Evolutionary conservation across 352 stramenopile species (phyloP).

Genomic region (Phytopythium litorale): DNA sequence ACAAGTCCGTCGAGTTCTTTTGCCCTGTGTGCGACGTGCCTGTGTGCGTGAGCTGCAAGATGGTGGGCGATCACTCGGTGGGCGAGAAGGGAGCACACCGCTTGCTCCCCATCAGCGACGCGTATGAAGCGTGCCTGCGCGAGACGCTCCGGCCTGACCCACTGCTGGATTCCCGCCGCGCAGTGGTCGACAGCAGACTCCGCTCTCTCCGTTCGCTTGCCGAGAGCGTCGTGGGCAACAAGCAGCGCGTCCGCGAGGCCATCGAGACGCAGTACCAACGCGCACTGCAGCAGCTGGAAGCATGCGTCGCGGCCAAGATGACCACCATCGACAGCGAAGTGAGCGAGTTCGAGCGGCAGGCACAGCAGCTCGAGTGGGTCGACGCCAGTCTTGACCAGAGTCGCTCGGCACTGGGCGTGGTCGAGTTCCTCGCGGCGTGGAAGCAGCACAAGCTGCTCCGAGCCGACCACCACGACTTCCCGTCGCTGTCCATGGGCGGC

Average conservation of each 20-base stretch:
- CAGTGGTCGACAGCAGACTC: constrained; percentile 57
- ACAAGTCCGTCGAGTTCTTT: constrained; percentile 76
- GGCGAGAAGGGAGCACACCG: constrained; percentile 75
- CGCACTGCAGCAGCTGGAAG: constrained; percentile 39
- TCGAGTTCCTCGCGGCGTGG: constrained; percentile 69
- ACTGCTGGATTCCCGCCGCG: constrained; percentile 60
- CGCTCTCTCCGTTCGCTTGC: constrained; percentile 26
- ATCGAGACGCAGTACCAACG: constrained; percentile 52
- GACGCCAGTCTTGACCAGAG: constrained; percentile 55
- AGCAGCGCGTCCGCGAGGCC: constrained; percentile 33
- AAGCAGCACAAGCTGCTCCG: constrained; percentile 65
- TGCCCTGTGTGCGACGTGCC: constrained; percentile 54
- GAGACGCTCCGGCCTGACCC: constrained; percentile 64
- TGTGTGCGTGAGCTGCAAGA: constrained; percentile 80
- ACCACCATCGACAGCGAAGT: constrained; percentile 47
- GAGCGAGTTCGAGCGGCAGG: constrained; percentile 57
- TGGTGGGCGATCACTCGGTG: constrained; percentile 73
- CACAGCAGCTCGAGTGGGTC: constrained; percentile 73
- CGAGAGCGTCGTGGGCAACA: constrained; percentile 32
- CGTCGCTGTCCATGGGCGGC: constrained; percentile 16
- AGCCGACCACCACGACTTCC: constrained; percentile 63
- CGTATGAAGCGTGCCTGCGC: constrained; percentile 60
- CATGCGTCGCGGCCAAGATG: constrained; percentile 42
- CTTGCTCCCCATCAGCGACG: constrained; percentile 53
- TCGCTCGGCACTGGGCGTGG: constrained; percentile 29